phyloP scores from a whole-genome alignment of 2,329 filamentous ascomycete genomes.

The Cercospora sesami region DNA sequence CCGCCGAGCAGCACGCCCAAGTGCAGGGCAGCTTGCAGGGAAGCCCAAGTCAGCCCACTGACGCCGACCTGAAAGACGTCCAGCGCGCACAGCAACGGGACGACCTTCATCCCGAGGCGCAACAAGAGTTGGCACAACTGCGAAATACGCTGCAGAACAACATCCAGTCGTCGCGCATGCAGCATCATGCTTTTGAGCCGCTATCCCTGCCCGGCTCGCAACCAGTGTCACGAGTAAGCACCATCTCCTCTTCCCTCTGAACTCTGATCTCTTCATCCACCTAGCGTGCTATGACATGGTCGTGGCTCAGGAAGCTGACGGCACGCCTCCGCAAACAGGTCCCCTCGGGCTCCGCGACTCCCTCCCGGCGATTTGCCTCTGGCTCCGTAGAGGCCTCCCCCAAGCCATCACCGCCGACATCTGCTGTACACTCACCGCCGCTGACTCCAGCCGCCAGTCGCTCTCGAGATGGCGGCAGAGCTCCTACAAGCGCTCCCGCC shows the following conservation, averaged over 20 bases:
- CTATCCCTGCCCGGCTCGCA: constrained; percentile 86
- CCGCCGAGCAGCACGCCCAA: constrained; percentile 13
- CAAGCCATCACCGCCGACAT: constrained; percentile 64
- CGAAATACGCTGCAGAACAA: constrained; percentile 71
- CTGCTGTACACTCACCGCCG: constrained; percentile 80
- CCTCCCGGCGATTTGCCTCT: constrained; percentile 43
- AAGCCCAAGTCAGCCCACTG: constrained; percentile 9
- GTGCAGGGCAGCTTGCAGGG: constrained; percentile 17
- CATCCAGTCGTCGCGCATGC: constrained; percentile 79
- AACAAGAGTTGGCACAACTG: constrained; percentile 63
- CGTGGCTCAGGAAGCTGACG: constrained; percentile 29
- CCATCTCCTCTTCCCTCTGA: background rate
- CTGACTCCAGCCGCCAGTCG: constrained; percentile 80
- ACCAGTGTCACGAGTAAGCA: constrained; percentile 75
- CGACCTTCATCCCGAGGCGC: constrained; percentile 42
- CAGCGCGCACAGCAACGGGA: constrained; percentile 19
- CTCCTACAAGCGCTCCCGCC: constrained; percentile 29
- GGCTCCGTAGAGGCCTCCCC: constrained; percentile 54
- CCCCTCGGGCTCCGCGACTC: constrained; percentile 50
- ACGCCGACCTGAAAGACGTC: constrained; percentile 15
- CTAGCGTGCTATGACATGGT: constrained; percentile 17
- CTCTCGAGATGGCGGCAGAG: constrained; percentile 52
- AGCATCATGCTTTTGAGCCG: constrained; percentile 85
- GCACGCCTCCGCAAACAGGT: constrained; percentile 39
- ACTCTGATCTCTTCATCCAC: background rate